Base-by-base conservation (phyloP, 2,329 filamentous ascomycete genomes). In the Neophaeococcomyces mojaviensis region DNA sequence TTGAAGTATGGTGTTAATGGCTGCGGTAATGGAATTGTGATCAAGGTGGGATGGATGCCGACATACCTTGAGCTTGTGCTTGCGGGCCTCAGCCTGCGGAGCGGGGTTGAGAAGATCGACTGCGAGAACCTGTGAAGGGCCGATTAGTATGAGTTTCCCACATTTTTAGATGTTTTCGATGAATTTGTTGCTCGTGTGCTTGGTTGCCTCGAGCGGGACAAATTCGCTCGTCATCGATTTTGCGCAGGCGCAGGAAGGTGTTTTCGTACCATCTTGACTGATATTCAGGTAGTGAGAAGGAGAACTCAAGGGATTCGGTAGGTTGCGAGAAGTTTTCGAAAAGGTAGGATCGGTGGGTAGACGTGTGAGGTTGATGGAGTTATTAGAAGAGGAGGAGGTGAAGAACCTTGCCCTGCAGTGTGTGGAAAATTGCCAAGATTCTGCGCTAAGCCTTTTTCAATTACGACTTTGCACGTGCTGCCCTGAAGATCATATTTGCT, bases 41-140 rank as follows among this genome's bases (percentile, higher is more conserved):
- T 32, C 46, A 19, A 36, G 44, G 39, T 42, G 37, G 46, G 39
- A 54, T 18, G 10, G 24, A 35, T 26, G 19, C 2, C 49, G 55
- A 63, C 76, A 61, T 88, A 95, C 88, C 88, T 98, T 98, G 73
- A 98, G 88, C 88, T 98, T 98, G 87, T 98, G 92, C 86, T 97
- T 97, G 79, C 88, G 88, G 69, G 88, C 88, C 86, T 98, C 92
- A 73, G 90, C 83, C 75, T 88, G 87, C 76, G 90, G 86, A 70
- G 86, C 86, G 70, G 92, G 92, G 88, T 98, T 97, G 76, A 98
- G 85, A 68, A 98, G 89, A 82, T 98, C 92, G 81, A 97, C 87
- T 74, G 92, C 92, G 85, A 98, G 88, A 94, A 97, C 90, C 92
- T 97, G 69, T 60, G 38, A 50, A 53, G 53, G 59, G 60, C 35